Evolutionary conservation across 805 yeast species (phyloP), one percentile per base, ranked within the genome.

Genomic region (Lipomyces spencermartinsiae): DNA sequence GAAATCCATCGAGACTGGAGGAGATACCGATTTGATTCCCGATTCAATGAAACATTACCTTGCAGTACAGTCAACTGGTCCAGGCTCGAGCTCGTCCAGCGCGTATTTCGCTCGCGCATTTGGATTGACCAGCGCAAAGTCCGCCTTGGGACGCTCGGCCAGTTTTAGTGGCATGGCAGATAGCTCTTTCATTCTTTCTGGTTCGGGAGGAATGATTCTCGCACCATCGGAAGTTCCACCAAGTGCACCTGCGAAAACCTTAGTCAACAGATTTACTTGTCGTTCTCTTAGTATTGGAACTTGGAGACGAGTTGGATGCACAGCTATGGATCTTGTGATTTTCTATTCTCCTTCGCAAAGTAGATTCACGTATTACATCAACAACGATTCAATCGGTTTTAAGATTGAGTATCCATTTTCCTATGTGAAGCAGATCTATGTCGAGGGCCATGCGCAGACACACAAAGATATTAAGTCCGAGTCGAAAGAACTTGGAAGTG

Each of bases 1-100:
- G 60, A 67, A 68, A 34, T 68, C 69, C 1, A 65, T 68, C 49
- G 73, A 70, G 56, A 64, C 65, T 25, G 73, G 72, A n/a, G 72
- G 65, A 22, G 73, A 70, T 19, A 37, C 51, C 25, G 71, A 69
- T 51, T 57, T 54, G 49, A 69, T 70, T 16, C 71, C 71, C 6
- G 72, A 69, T 8, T 68, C 72, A 6, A 69, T 68, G 71, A 68
- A 65, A 43, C 72, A 64, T 6, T 68, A 68, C 43, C 63, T 68
- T 9, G 68, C 72, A 12, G 58, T 39, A 19, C 72, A 64, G 43
- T 29, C 64, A 6, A 49, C 66, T 19, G 69, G 72, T n/a, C 63
- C 72, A 4, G 61, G 63, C n/a, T 43, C 68, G 8, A 49, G 55
- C 16, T 31, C 60, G 19, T 63, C 70, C 14, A 55, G 64, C 16